Evolutionary conservation across 1,139 yeast genomes (phyloP).

Genomic region (Candida mesenterica): DNA sequence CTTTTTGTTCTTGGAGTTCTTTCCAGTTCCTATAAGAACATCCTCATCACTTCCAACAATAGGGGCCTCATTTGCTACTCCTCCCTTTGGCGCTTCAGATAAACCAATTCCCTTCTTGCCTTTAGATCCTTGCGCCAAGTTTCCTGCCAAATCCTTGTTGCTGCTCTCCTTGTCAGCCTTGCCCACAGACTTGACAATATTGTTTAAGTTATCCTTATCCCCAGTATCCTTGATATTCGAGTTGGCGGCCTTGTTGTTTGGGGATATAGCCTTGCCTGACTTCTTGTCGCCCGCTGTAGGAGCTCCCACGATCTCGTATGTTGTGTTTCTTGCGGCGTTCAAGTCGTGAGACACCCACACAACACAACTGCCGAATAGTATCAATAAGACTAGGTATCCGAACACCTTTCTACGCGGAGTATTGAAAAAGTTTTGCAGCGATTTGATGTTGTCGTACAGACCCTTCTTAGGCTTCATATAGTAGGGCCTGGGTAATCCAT

Average conservation of each 20-base stretch:
- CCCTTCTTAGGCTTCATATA: slow-evolving; percentile 46
- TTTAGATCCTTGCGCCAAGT: slow-evolving; percentile 41
- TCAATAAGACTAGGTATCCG: slow-evolving; percentile 39
- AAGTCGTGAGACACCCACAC: slow-evolving; percentile 40
- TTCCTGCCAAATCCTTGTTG: slow-evolving; percentile 39
- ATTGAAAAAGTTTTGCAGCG: slow-evolving; percentile 28
- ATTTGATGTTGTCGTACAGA: slow-evolving; percentile 32
- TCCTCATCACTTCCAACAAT: slow-evolving; percentile 46
- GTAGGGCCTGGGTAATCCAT: slow-evolving; percentile 49
- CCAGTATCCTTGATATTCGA: too few species aligned
- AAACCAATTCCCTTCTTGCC: slow-evolving; percentile 46
- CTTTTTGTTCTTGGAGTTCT: slow-evolving; percentile 13
- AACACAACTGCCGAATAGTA: slow-evolving; percentile 36
- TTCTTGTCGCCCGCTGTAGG: slow-evolving; percentile 1
- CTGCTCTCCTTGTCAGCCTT: slow-evolving; percentile 31
- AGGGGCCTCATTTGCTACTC: slow-evolving; percentile 48
- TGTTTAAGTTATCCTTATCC: slow-evolving; percentile 24
- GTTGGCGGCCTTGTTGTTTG: slow-evolving; percentile 8
- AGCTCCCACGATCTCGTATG: slow-evolving; percentile 29
- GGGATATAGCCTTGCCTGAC: slow-evolving; percentile 6
- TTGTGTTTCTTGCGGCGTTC: slow-evolving; percentile 27
- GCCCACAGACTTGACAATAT: slow-evolving; percentile 23
- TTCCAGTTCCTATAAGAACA: slow-evolving; percentile 26
- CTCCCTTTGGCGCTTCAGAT: slow-evolving; percentile 51
- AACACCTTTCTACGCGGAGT: slow-evolving; percentile 36